These are phyloP conservation scores for Mortierella alpina DNA, from an alignment of 192 early-diverging fungal genomes.

Conservation along the genomic window DNA sequence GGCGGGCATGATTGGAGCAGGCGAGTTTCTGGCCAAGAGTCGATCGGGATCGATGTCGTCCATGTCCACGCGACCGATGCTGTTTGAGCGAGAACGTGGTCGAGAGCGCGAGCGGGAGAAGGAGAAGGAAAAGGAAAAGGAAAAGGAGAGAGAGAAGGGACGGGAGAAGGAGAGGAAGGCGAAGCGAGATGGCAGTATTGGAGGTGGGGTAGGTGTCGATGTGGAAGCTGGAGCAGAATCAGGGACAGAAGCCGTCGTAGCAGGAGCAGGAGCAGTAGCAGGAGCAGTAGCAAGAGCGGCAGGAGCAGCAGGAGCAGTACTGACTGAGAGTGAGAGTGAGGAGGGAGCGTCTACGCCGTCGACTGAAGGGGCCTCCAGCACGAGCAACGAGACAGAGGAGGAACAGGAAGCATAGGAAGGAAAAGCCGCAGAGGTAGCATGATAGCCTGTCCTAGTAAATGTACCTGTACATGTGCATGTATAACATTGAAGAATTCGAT, in stretches of 20 bases:
- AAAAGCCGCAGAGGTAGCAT: no score
- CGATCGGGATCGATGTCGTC: constrained; percentile 24
- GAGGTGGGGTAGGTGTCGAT: neutral
- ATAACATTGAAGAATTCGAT: no score
- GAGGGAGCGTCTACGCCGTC: neutral
- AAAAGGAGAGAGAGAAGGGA: neutral
- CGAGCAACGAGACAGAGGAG: neutral
- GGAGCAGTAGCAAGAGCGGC: neutral
- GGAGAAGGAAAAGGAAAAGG: constrained; percentile 3
- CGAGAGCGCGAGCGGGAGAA: neutral
- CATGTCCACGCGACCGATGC: constrained; percentile 6
- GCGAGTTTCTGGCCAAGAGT: neutral
- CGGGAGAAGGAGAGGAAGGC: no score
- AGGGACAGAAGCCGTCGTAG: neutral
- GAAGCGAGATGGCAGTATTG: neutral
- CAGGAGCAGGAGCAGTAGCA: neutral
- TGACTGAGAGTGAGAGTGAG: neutral
- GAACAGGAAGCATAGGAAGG: neutral
- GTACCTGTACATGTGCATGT: no score
- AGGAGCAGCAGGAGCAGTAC: neutral
- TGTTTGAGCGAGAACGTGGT: neutral
- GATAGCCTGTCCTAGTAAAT: no score
- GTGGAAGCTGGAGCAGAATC: neutral
- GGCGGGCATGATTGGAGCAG: neutral
- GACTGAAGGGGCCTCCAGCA: neutral